Base-by-base conservation (phyloP, 1,284 basidiomycete genomes). In the Anthracocystis walkeri region DNA sequence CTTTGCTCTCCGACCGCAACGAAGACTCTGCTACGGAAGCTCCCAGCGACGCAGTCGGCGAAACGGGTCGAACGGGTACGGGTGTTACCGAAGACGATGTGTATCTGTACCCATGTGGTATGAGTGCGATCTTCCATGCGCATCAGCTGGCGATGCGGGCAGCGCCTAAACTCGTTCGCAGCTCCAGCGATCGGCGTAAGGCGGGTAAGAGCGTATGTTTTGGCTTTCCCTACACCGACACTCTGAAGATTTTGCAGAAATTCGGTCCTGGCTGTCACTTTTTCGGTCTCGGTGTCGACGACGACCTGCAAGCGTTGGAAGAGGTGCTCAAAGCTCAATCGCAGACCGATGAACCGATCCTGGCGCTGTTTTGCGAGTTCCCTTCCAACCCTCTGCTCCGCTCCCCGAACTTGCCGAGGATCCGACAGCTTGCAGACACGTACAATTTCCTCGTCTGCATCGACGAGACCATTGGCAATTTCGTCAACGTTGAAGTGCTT, bases 201-300 rank as follows among this genome's bases (percentile, higher is more conserved):
- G 54, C 71, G 10, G 79, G 81, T 5, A 82, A 83, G 53, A 79
- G 76, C 52, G 70, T 80, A 21, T 57, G 73, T 48, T 75, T 53
- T 81, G 96, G 95, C 20, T 99, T 99, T 86, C 93, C 95, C 0
- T 99, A 98, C 86, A 94, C 91, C 10, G 97, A 99, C 85, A 98
- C 96, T n/a, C 89, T 97, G 68, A 99, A 99, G 86, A 90, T 97
- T 46, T 88, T 99, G 4, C 88, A 96, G 78, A 98, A 99, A 86
- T 99, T 95, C 94, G 97, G 97, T 1, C 93, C 93, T 1, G 97
- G 97, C 0, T 94, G 92, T 78, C 89, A 94, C 85, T 97, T 98
- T 87, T 89, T 93, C 65, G 96, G 95, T 3, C 88, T 90, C 69
- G 96, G 96, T 0, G 86, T 91, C 6, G 90, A 92, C 65, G 85